Conservation (phyloP, 441 rosid genomes). For the Corymbia citriodora region DNA sequence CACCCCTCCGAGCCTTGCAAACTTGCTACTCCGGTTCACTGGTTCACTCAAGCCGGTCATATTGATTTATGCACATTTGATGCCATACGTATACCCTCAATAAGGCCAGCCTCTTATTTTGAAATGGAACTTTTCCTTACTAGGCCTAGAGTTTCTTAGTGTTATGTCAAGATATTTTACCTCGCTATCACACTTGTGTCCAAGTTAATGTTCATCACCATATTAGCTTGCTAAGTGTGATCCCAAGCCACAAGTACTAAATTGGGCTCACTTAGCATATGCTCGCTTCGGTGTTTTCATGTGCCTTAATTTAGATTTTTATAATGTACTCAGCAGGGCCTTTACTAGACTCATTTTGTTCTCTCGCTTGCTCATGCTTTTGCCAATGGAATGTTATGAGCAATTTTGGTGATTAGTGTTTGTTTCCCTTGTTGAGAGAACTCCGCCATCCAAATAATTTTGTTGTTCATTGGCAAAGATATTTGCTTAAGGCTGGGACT, state of each 20-base stretch:
- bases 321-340: not conserved
- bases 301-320: not conserved
- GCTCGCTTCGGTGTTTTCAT: not conserved
- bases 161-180: not conserved
- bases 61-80: too few species aligned
- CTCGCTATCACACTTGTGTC: accelerated
- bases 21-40: too few species aligned
- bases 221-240: not conserved
- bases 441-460: not conserved
- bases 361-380: not conserved
- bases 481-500: too few species aligned
- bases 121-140: too few species aligned
- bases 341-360: not conserved
- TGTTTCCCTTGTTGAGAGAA: not conserved
- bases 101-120: too few species aligned
- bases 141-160: too few species aligned
- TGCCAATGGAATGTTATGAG: not conserved
- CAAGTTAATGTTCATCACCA: not conserved
- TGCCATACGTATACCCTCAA: too few species aligned
- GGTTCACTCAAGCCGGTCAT: too few species aligned
- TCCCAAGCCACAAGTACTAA: not conserved
- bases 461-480: too few species aligned
- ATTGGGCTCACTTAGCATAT: not conserved
- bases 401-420: too few species aligned
- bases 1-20: too few species aligned